Base-by-base conservation (phyloP, 805 yeast genomes). In the Metahyphopichia silvanorum region DNA sequence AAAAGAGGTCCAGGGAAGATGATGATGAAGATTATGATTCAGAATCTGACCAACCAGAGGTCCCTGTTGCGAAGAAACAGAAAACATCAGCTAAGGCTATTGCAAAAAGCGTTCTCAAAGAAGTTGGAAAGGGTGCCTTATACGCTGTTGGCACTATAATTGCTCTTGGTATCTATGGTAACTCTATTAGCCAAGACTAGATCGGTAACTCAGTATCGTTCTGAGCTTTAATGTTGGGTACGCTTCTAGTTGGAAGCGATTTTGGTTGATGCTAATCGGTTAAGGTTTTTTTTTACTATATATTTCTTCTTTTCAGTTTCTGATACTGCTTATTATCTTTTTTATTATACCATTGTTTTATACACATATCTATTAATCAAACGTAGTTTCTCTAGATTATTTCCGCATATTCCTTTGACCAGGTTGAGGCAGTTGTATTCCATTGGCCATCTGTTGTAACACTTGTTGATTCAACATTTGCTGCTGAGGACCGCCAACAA, bases 141-240 rank as follows among this genome's bases (percentile, higher is more conserved):
- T 64, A 64, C 36, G 59, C 46, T 4, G 23, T 47, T 8, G 60
- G 55, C 2, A 60, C 69, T 6, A 42, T 64, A 16, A 33, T 52
- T 8, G 66, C 62, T 1, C 46, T 64, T 31, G 67, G 64, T n/a
- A 40, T 51, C 5, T 64, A 61, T 44, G 69, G 69, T 12, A 46
- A 58, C 25, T 42, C 42, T 16, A 37, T 38, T 16, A 33, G 26
- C n/a, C 18, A 32, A 21, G n/a, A n/a, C n/a, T n/a, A n/a, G n/a
- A n/a, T n/a, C n/a, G n/a, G n/a, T n/a, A n/a, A n/a, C n/a, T 23
- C 17, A 21, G 18, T n/a, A n/a, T n/a, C n/a, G n/a, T n/a, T n/a
- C n/a, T n/a, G n/a, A n/a, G 17, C 13, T 20, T 29, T 8, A 29
- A 29, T 29, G 14, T 21, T 11, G 22, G 14, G 21, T 11, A 7